Base-by-base conservation (phyloP, 305 asterid species). In the Fraxinus latifolia region DNA sequence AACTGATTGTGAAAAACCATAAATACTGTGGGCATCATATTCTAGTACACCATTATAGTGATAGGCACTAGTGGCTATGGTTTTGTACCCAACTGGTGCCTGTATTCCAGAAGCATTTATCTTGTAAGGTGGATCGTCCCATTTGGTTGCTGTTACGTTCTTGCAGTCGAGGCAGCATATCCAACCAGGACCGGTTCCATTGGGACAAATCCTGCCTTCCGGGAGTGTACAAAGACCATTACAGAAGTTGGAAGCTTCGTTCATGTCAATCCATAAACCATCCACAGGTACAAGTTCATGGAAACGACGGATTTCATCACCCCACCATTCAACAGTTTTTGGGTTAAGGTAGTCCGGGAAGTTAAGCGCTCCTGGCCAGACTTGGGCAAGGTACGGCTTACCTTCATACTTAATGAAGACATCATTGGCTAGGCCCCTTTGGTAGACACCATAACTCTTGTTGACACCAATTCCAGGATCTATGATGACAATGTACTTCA, bases 201-300 rank as follows among this genome's bases (percentile, higher is more conserved):
- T 70, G 8, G 76, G 76, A 14, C 76, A 70, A 70, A 70, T 70
- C 76, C 76, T 29, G 17, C 76, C 76, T 34, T 31, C 76, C 0
- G 76, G 76, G 21, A 70, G 36, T 0, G 76, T 70, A 32, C 76
- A 70, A n/a, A 70, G 8, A 70, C 76, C 76, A 5, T 25, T 70
- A 15, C 76, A 70, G 36, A 70, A 70, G 44, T 70, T 70, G 11
- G 76, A 70, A 15, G 76, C 42, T 31, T 70, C 76, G 4, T 70
- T 70, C 76, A 70, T 70, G 76, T 70, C 76, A 3, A 70, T 70
- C 76, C 76, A 70, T 70, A 70, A n/a, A 70, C 76, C 76, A 14
- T 70, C 76, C 12, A 70, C 76, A 9, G 76, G 76, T 5, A 70
- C 76, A 14, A 70, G 17, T 31, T 70, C 25, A 14, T 70, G 76